phyloP scores from a whole-genome alignment of 768 basidiomycete genomes.

The Neoboletus magnificus region DNA sequence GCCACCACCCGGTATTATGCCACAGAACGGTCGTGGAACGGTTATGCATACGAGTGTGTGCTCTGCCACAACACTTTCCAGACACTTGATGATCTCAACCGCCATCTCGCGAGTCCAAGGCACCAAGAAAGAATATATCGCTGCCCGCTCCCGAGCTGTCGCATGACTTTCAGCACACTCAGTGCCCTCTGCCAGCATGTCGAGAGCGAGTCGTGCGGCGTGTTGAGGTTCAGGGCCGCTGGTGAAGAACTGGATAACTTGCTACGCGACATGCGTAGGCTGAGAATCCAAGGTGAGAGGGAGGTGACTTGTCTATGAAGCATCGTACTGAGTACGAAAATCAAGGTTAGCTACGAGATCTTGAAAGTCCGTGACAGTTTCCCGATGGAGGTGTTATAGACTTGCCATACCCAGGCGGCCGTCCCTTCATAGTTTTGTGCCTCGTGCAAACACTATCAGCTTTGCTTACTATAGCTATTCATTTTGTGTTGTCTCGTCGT shows the following conservation, averaged over 20 bases:
- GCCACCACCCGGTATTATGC: constrained; percentile 17
- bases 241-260: constrained; percentile 38
- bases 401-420: constrained; percentile 15
- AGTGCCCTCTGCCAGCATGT: constrained; percentile 64
- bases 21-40: constrained; percentile 42
- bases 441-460: constrained; percentile 13
- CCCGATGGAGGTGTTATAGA: not conserved
- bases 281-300: constrained; percentile 16
- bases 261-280: constrained; percentile 12
- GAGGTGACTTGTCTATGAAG: not conserved
- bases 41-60: constrained; percentile 55
- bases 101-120: constrained; percentile 60
- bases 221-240: constrained; percentile 45
- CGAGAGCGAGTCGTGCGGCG: constrained; percentile 59
- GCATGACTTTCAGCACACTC: constrained; percentile 43
- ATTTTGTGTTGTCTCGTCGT: constrained; percentile 9
- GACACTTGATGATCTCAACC: constrained; percentile 47
- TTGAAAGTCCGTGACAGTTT: constrained; percentile 28
- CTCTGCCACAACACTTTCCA: constrained; percentile 49
- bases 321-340: constrained; percentile 6
- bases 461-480: constrained; percentile 2
- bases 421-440: constrained; percentile 17
- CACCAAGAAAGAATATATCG: constrained; percentile 53
- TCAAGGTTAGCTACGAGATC: constrained; percentile 11
- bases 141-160: constrained; percentile 51